Percentiles rank a stretch among this genome's conserved stretches.
These are phyloP conservation scores for Diplocarpon mali DNA, from an alignment of 2,329 filamentous ascomycete species.

Conservation along the genomic window DNA sequence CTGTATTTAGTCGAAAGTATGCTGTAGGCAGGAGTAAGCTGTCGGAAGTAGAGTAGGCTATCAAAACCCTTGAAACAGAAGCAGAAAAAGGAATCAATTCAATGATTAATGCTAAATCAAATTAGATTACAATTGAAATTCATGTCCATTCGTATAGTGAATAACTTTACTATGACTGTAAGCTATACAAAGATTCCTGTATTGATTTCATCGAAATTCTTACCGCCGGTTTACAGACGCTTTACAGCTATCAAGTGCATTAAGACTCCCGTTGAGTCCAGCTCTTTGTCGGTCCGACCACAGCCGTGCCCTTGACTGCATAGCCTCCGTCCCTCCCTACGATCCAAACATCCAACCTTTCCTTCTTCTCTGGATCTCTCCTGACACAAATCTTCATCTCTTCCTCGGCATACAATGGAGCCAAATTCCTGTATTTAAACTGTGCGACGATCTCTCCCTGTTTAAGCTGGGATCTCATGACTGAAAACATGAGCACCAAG, in stretches of 20 bases:
- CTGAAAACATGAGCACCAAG: slow-evolving; percentile 63
- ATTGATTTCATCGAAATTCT: too few relatives aligned
- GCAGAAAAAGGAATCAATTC: background rate
- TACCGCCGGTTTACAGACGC: too few relatives aligned
- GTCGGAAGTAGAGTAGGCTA: too few relatives aligned
- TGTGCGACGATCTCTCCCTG: slow-evolving; percentile 34
- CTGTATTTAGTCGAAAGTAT: background rate
- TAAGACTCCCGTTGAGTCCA: too few relatives aligned
- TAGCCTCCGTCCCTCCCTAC: slow-evolving; percentile 49
- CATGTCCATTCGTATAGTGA: too few relatives aligned
- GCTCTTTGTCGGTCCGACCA: slow-evolving; percentile 5
- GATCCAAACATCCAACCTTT: slow-evolving; percentile 52
- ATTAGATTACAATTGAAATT: too few relatives aligned
- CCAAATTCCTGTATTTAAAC: slow-evolving; percentile 71
- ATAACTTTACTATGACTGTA: too few relatives aligned
- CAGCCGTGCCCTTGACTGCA: slow-evolving; percentile 47
- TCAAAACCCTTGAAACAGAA: background rate
- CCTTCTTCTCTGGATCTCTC: slow-evolving; percentile 29
- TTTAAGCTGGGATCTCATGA: slow-evolving; percentile 42
- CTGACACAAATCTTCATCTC: slow-evolving; percentile 58
- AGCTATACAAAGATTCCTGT: too few relatives aligned
- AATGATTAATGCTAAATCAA: too few relatives aligned
- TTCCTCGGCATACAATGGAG: slow-evolving; percentile 69
- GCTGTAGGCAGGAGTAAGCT: too few relatives aligned
- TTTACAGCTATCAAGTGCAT: too few relatives aligned